These are phyloP conservation scores for Penicillium atrosanguineum DNA, from an alignment of 495 filamentous ascomycete species.

Conservation along the genomic window DNA sequence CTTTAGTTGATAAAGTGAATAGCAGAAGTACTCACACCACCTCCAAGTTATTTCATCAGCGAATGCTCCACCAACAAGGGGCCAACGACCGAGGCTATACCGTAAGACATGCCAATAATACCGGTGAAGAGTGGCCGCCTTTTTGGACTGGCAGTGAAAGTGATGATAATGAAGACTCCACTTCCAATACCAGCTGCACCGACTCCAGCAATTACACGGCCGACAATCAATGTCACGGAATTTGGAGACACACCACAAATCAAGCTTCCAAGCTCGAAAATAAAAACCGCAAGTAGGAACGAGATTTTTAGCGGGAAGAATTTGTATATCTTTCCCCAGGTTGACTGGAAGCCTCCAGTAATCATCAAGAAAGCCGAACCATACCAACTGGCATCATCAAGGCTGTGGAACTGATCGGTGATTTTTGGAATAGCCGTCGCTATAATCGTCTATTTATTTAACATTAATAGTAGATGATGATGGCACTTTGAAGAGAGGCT, in stretches of 20 bases:
- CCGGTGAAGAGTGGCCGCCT: constrained; percentile 49
- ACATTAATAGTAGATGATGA: too few species aligned
- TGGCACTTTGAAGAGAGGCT: too few species aligned
- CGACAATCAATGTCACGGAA: constrained; percentile 67
- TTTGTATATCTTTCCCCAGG: constrained; percentile 46
- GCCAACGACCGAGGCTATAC: constrained; percentile 47
- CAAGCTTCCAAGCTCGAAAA: constrained; percentile 69
- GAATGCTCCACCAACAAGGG: constrained; percentile 23
- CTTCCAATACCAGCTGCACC: constrained; percentile 59
- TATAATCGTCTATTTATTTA: too few species aligned
- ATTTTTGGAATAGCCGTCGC: constrained; percentile 12
- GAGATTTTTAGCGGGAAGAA: constrained; percentile 42
- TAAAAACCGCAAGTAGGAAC: constrained; percentile 19
- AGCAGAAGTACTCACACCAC: too few species aligned
- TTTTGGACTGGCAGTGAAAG: constrained; percentile 49
- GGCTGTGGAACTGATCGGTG: constrained; percentile 22
- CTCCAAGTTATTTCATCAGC: constrained; percentile 6
- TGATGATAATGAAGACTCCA: constrained; percentile 50
- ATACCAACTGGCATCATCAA: constrained; percentile 52
- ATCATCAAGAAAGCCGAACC: constrained; percentile 46
- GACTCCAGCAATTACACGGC: constrained; percentile 71
- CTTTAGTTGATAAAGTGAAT: too few species aligned
- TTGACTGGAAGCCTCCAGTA: constrained; percentile 31
- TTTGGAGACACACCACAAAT: constrained; percentile 70
- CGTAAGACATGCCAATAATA: constrained; percentile 39